A percentile compares a stretch with the other conserved stretches of the same genome.
Evolutionary conservation across 1,284 basidiomycete species (phyloP).

Genomic region (Cerrena zonata): DNA sequence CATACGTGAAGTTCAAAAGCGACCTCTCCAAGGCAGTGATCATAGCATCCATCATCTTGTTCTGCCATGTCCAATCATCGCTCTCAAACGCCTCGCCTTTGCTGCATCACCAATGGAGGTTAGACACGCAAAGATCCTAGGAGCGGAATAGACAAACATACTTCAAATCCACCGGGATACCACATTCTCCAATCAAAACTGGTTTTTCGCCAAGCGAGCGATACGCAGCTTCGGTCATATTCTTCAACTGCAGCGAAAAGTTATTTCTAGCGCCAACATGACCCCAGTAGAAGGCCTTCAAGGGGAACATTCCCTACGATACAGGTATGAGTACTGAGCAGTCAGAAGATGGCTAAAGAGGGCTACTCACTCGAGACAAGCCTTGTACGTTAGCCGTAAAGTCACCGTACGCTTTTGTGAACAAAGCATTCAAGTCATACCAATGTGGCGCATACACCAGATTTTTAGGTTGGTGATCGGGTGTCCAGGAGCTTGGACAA

Average conservation of each 20-base stretch:
- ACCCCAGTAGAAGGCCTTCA: conserved; percentile 82
- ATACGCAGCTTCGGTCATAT: conserved; percentile 65
- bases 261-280: conserved; percentile 75
- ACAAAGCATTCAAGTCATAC: conserved; percentile 87
- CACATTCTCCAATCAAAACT: conserved; percentile 84
- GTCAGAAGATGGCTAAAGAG: neutral
- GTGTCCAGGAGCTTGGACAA: conserved; percentile 72
- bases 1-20: conserved; percentile 78
- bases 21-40: conserved; percentile 71
- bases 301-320: conserved; percentile 74
- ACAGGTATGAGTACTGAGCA: neutral
- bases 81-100: conserved; percentile 63
- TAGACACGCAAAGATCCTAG: neutral
- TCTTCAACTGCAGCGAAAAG: conserved; percentile 76
- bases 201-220: conserved; percentile 71
- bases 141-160: conserved; percentile 32
- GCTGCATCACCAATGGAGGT: conserved; percentile 43
- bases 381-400: conserved; percentile 89
- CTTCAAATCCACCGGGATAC: conserved; percentile 94
- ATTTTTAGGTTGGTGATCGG: conserved; percentile 56
- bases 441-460: conserved; percentile 90
- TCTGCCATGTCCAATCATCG: conserved; percentile 77
- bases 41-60: conserved; percentile 85
- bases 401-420: conserved; percentile 74
- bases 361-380: conserved; percentile 60